Percentiles rank a stretch among this genome's conserved stretches.
These are phyloP conservation scores for Gossypioides kirkii DNA, from an alignment of 345 rosid species.

Conservation along the genomic window DNA sequence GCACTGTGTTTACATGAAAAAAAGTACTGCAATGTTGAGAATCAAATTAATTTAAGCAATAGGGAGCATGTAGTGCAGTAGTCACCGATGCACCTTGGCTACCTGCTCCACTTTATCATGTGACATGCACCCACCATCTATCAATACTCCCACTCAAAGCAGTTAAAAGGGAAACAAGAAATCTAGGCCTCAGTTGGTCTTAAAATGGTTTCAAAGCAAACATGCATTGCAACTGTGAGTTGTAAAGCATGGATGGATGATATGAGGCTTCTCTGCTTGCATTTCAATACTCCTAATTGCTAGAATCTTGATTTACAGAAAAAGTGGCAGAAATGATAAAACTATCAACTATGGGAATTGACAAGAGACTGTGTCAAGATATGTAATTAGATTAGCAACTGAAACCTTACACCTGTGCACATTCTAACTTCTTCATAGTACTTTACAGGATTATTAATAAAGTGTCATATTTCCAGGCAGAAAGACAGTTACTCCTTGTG, in stretches of 20 bases:
- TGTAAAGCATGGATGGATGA: background rate
- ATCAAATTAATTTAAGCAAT: too few species aligned
- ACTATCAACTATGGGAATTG: background rate
- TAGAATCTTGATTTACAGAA: background rate
- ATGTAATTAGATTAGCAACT: conserved; percentile 2
- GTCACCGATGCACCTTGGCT: too few species aligned
- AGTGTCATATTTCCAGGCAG: background rate
- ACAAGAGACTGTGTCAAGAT: background rate
- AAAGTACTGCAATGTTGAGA: too few species aligned
- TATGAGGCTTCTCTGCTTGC: background rate
- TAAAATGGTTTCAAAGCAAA: background rate
- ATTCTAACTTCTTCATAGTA: conserved; percentile 4
- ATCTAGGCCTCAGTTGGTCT: background rate
- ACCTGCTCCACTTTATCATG: background rate
- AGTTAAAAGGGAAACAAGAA: background rate
- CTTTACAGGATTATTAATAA: conserved; percentile 21
- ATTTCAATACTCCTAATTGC: background rate
- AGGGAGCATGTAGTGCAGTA: background rate
- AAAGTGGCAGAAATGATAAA: background rate
- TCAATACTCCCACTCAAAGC: too few species aligned
- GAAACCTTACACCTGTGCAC: background rate
- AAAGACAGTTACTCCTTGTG: conserved; percentile 15
- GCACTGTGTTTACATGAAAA: too few species aligned
- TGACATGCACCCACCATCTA: too few species aligned
- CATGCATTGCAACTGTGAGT: background rate